Evolutionary conservation across 2,329 filamentous ascomycete species (phyloP), one percentile per base, ranked within the genome.

Genomic region (Raffaelea ambrosiae): DNA sequence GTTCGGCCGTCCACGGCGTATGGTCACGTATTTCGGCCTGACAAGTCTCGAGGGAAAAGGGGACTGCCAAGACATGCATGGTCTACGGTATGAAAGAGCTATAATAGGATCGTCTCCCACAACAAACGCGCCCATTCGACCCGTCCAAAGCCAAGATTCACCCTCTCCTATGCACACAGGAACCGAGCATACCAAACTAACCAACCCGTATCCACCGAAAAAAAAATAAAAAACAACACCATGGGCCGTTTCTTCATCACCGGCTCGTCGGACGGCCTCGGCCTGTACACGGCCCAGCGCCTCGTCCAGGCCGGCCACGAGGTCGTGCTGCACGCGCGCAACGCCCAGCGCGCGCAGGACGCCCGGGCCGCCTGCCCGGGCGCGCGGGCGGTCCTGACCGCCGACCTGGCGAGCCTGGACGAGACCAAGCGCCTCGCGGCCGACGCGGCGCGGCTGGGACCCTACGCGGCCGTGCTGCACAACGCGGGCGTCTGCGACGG

Each of bases 311-410:
- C 68, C 46, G 76, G 77, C 40, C 76, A 81, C 59, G 63, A 68
- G 4, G 75, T 81, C 18, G 67, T 72, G 40, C 65, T 81, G 0
- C 77, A 81, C 57, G 77, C 74, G 2, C 73, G 77, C 50, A 80
- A 72, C 57, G 58, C 66, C n/a, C 63, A 72, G 47, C 73, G 77
- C 36, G 76, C 76, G 10, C 57, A 64, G 21, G 69, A 77, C 48
- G 71, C 76, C 1, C 61, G 62, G 19, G 49, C 61, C 10, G 69
- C 70, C 11, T 72, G 72, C 20, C 76, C 77, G 0, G 67, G 66
- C 2, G 73, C 76, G 22, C 67, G 71, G 52, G 66, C 64, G 2
- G 70, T 77, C 2, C 63, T 81, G 3, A 61, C 75, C 10, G 76
- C 66, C 23, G 77, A 82, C 58, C 62, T 81, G 2, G 65, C 70